Base-by-base conservation (phyloP, 768 basidiomycete species). In the Leccinum broughii region DNA sequence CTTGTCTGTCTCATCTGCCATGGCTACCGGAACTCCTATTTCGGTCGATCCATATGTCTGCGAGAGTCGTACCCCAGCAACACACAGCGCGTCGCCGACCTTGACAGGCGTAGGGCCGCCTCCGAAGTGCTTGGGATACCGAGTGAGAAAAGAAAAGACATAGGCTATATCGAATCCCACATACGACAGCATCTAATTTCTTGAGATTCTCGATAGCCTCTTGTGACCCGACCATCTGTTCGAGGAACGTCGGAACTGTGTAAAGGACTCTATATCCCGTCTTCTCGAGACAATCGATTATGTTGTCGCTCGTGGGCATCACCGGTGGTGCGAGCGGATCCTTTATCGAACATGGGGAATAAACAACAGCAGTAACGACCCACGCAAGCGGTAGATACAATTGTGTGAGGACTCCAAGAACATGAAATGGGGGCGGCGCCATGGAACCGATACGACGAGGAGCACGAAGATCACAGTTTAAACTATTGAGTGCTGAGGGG, bases 31-130 rank as follows among this genome's bases (percentile, higher is more conserved):
- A 20, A 50, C 14, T 4, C 69, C 69, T 11, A 63, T 64, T 52
- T 75, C 72, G 1, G 69, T 81, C 68, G 72, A 64, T 26, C 79
- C 81, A 55, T 78, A 82, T 24, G 73, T 61, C 3, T 65, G 66
- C 8, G 59, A 49, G 2, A 80, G 51, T 3, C 62, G 59, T 6
- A 81, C 75, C 0, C 78, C 78, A n/a, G 71, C 63, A n/a, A 65
- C 61, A 4, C 64, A 64, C 24, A 80, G 41, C n/a, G 51, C 51
- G n/a, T 80, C 73, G 1, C 77, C 80, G 2, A 71, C 63, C 4
- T 66, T 68, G 55, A 73, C 63, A 14, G 75, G 71, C 3, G 80
- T 54, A 11, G 78, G 74, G 0, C 77, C 79, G 15, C 80, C 79
- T 9, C 72, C 76, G 49, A 66, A 80, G 0, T 64, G 8, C 80